Conservation (phyloP, 2,329 filamentous ascomycete genomes). For the Lizonia empirigonia region DNA sequence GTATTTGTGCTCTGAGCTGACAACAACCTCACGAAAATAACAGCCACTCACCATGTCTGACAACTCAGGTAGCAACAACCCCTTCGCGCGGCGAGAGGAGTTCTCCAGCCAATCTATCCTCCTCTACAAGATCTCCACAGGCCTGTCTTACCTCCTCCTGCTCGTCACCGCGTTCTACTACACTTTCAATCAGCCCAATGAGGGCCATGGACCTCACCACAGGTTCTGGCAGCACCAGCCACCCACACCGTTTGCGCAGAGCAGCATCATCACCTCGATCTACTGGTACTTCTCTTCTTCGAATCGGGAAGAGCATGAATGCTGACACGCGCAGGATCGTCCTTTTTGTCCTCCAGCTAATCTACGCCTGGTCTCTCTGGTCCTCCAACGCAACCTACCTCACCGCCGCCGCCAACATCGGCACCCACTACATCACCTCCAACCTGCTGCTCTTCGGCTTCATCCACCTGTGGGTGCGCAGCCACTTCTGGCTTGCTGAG, state of each 20-base stretch:
- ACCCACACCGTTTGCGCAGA: slow-evolving; percentile 76
- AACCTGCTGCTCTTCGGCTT: slow-evolving; percentile 84
- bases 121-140: slow-evolving; percentile 76
- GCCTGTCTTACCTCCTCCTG: slow-evolving; percentile 75
- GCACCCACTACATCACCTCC: slow-evolving; percentile 82
- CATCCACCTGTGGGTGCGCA: slow-evolving; percentile 80
- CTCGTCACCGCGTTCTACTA: slow-evolving; percentile 78
- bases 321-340: slow-evolving; percentile 61
- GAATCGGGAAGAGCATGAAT: background rate
- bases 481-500: slow-evolving; percentile 76
- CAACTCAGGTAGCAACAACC: slow-evolving; percentile 62
- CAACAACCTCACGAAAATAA: background rate
- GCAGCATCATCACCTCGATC: slow-evolving; percentile 65
- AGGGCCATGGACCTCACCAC: slow-evolving; percentile 60
- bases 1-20: background rate
- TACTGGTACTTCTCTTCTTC: slow-evolving; percentile 71
- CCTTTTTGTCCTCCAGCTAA: slow-evolving; percentile 75
- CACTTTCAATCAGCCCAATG: slow-evolving; percentile 66
- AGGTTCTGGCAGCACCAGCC: slow-evolving; percentile 79
- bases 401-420: slow-evolving; percentile 74
- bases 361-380: slow-evolving; percentile 79
- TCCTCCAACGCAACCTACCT: slow-evolving; percentile 66
- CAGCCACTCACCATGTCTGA: slow-evolving; percentile 4
- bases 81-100: slow-evolving; percentile 73
- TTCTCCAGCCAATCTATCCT: slow-evolving; percentile 67